A percentile compares a stretch with the other conserved stretches of the same genome.
phyloP scores from a whole-genome alignment of 2,329 filamentous ascomycete genomes.

The Stagonosporopsis rhizophila region DNA sequence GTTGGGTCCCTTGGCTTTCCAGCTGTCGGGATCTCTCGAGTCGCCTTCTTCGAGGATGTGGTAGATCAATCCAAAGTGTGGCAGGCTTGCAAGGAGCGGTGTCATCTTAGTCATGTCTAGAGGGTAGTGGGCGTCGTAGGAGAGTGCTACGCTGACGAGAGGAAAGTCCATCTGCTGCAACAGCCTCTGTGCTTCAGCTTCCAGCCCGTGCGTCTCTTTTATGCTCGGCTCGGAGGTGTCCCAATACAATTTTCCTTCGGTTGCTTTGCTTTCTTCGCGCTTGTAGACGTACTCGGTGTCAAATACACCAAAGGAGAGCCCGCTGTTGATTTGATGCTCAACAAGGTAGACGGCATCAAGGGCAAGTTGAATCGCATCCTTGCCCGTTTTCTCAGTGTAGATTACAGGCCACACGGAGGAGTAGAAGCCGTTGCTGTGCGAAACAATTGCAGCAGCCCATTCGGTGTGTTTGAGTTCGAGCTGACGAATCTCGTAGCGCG shows the following conservation, averaged over 20 bases:
- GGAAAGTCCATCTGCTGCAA: conserved; percentile 51
- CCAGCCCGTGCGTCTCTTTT: conserved; percentile 22
- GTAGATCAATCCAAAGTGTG: conserved; percentile 35
- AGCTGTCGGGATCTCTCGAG: conserved; percentile 32
- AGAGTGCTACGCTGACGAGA: conserved; percentile 47
- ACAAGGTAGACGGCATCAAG: conserved; percentile 36
- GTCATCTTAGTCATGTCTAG: conserved; percentile 35
- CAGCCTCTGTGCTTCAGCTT: conserved; percentile 33
- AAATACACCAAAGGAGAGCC: conserved; percentile 49
- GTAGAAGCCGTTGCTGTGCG: conserved; percentile 44
- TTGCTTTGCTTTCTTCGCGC: conserved; percentile 35
- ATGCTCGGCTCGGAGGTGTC: conserved; percentile 23
- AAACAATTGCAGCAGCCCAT: conserved; percentile 42
- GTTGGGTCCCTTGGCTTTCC: conserved; percentile 34
- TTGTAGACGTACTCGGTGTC: conserved; percentile 50
- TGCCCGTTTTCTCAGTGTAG: conserved; percentile 34
- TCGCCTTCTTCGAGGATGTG: conserved; percentile 30
- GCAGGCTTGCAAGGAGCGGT: conserved; percentile 30
- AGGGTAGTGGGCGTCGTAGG: conserved; percentile 42
- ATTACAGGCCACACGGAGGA: conserved; percentile 35
- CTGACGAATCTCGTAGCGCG: conserved; percentile 44
- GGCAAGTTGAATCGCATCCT: conserved; percentile 18
- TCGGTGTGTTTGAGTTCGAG: conserved; percentile 33
- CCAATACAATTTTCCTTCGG: conserved; percentile 39
- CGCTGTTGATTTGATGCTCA: conserved; percentile 44